These are phyloP conservation scores for Actinomortierella ambigua DNA, from an alignment of 371 early-diverging fungal genomes.

Conservation along the genomic window DNA sequence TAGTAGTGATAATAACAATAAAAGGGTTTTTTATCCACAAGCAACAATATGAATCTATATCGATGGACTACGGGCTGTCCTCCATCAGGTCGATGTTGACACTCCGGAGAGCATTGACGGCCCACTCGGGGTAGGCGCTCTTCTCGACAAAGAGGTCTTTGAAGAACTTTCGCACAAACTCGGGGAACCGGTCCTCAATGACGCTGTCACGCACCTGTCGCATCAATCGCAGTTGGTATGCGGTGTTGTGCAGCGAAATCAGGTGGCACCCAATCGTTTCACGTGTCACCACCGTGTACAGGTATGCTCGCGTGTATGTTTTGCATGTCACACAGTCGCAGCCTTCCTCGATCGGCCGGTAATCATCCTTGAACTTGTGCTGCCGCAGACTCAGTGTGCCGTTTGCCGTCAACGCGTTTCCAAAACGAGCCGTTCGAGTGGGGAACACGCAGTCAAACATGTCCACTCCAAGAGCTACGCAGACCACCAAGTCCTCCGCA, in stretches of 20 bases:
- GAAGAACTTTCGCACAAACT: conserved; percentile 82
- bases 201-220: conserved; percentile 81
- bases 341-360: conserved; percentile 78
- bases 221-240: conserved; percentile 91
- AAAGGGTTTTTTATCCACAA: too few species aligned
- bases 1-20: too few species aligned
- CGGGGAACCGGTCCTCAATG: conserved; percentile 75
- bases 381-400: conserved; percentile 78
- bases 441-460: conserved; percentile 99
- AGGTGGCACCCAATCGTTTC: conserved; percentile 94
- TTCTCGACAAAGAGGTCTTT: conserved; percentile 67
- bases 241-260: conserved; percentile 89
- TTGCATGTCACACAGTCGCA: conserved; percentile 91
- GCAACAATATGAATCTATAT: too few species aligned
- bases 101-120: conserved; percentile 79
- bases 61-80: too few species aligned
- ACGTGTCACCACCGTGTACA: conserved; percentile 75
- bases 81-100: conserved; percentile 72
- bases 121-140: conserved; percentile 85
- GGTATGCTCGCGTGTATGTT: conserved; percentile 81
- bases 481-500: conserved; percentile 93
- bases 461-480: conserved; percentile 93
- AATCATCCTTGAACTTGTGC: conserved; percentile 67
- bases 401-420: conserved; percentile 84
- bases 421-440: conserved; percentile 96